phyloP scores from a whole-genome alignment of 75 land plant genomes.

The Sequoia sempervirens region DNA sequence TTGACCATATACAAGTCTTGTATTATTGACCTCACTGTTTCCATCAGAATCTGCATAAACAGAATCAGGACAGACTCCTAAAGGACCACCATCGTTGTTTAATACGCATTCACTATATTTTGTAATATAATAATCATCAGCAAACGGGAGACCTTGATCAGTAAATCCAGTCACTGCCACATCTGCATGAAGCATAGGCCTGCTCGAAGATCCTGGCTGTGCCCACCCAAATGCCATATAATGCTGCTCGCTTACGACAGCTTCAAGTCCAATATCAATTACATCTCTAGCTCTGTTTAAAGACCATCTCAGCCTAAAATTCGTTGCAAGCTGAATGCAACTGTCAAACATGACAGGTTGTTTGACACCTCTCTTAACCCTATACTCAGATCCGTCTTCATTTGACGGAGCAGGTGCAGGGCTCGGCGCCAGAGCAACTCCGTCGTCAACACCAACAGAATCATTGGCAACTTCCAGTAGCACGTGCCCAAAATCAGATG shows the following conservation, averaged over 20 bases:
- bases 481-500: slow-evolving; percentile 87
- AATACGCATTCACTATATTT: no score
- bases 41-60: no score
- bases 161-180: slow-evolving; percentile 78
- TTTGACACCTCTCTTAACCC: slow-evolving; percentile 5
- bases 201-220: slow-evolving; percentile 26
- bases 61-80: no score
- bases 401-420: slow-evolving; percentile 11
- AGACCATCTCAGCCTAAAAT: slow-evolving; percentile 81
- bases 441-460: neutral
- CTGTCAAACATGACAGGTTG: slow-evolving; percentile 95
- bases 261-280: slow-evolving; percentile 87
- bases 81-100: no score
- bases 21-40: no score
- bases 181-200: slow-evolving; percentile 66
- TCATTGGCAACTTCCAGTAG: slow-evolving; percentile 12
- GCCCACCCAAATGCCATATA: slow-evolving; percentile 99
- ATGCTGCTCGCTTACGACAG: slow-evolving; percentile 46
- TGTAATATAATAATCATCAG: no score
- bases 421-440: slow-evolving; percentile 5
- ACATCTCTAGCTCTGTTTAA: slow-evolving; percentile 22
- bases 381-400: slow-evolving; percentile 10
- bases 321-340: slow-evolving; percentile 50
- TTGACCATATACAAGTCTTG: no score
- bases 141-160: slow-evolving; percentile 68